A percentile compares a stretch with the other conserved stretches of the same genome.
Conservation (phyloP, 305 asterid genomes). For the Rubia peregrina region DNA sequence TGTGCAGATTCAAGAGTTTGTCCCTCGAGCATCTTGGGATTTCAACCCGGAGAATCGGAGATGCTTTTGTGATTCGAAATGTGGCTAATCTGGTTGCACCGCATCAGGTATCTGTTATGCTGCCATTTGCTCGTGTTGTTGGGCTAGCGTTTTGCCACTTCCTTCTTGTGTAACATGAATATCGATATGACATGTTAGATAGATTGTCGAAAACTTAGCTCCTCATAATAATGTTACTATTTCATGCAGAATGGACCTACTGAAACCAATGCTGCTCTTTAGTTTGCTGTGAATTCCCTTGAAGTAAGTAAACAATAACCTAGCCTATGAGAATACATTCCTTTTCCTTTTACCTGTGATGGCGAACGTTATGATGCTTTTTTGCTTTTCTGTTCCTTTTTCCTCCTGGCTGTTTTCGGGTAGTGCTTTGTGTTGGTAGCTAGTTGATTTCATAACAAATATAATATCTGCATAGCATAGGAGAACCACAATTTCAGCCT, state of each 20-base stretch:
- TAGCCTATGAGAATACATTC: not conserved
- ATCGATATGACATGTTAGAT: not conserved
- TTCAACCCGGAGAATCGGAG: slow-evolving; percentile 99
- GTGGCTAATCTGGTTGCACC: slow-evolving; percentile 94
- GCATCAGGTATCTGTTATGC: slow-evolving; percentile 39
- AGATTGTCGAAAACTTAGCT: not conserved
- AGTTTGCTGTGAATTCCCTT: slow-evolving; percentile 81
- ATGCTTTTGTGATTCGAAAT: slow-evolving; percentile 80
- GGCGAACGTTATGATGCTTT: not conserved
- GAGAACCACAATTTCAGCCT: too few relatives aligned
- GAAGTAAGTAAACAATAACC: slow-evolving; percentile 42
- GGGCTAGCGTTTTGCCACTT: slow-evolving; percentile 6
- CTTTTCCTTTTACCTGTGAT: not conserved
- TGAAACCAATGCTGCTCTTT: slow-evolving; percentile 96
- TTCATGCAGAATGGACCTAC: slow-evolving; percentile 79
- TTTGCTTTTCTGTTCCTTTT: not conserved
- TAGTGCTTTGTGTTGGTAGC: not conserved
- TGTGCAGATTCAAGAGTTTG: slow-evolving; percentile 98
- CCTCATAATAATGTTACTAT: slow-evolving; percentile 13
- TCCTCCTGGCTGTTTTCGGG: not conserved
- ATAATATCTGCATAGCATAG: too few relatives aligned
- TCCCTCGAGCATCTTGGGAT: slow-evolving; percentile 80
- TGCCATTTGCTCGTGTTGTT: not conserved
- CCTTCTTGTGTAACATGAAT: slow-evolving; percentile 7
- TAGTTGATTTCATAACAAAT: too few relatives aligned